A percentile compares a stretch with the other conserved stretches of the same genome.
Evolutionary conservation across 805 yeast species (phyloP).

Genomic region (Suhomyces xylopsoci): DNA sequence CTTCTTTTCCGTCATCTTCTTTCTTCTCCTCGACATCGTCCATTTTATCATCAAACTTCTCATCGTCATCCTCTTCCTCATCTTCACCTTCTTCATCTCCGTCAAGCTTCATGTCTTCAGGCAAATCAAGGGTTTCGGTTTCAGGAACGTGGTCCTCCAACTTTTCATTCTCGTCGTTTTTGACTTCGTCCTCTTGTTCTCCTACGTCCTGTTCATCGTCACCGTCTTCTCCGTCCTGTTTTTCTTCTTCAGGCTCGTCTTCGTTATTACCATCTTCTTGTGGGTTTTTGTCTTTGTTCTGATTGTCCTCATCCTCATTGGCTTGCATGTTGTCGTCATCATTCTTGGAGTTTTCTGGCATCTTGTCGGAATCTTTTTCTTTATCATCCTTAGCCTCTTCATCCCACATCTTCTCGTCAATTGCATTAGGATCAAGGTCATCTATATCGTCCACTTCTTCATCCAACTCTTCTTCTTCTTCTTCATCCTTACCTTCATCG

Average conservation of each 20-base stretch:
- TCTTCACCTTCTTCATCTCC: constrained; percentile 57
- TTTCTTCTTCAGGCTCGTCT: constrained; percentile 38
- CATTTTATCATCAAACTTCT: constrained; percentile 18
- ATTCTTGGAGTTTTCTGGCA: constrained; percentile 53
- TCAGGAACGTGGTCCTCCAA: constrained; percentile 77
- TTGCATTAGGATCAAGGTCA: constrained; percentile 89
- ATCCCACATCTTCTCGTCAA: constrained; percentile 98
- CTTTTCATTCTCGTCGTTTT: constrained; percentile 64
- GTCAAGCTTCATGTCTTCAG: constrained; percentile 89
- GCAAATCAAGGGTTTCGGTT: constrained; percentile 80
- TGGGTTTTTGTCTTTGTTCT: constrained; percentile 37
- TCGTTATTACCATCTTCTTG: constrained; percentile 31
- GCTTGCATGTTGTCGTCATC: constrained; percentile 52
- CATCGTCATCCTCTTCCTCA: constrained; percentile 36
- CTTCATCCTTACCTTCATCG: constrained; percentile 40
- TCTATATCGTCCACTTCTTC: constrained; percentile 88
- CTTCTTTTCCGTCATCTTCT: constrained; percentile 27
- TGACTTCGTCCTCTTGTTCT: constrained; percentile 77
- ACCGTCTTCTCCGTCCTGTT: constrained; percentile 46
- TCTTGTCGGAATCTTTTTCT: constrained; percentile 76
- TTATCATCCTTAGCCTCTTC: constrained; percentile 78
- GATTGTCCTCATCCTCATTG: constrained; percentile 44
- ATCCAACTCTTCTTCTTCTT: constrained; percentile 63
- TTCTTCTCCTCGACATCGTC: constrained; percentile 25
- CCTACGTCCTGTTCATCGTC: constrained; percentile 73